Percentiles rank a stretch among this genome's conserved stretches.
These are phyloP conservation scores for Barnettozyma salicaria DNA, from an alignment of 805 yeast genomes.

Conservation along the genomic window DNA sequence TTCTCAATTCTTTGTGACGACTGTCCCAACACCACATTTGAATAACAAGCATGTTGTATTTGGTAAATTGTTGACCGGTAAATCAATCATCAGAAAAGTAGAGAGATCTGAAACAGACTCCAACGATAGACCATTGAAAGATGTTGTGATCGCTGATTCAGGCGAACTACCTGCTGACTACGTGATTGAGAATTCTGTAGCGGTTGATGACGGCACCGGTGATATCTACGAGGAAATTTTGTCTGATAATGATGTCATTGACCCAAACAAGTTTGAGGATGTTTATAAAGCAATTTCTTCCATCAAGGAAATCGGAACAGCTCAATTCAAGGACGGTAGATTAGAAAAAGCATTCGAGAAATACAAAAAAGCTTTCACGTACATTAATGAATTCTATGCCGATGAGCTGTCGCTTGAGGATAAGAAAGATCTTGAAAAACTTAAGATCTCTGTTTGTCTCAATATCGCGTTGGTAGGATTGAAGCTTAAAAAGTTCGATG, in stretches of 20 bases:
- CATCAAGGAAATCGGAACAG: conserved; percentile 76
- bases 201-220: conserved; percentile 73
- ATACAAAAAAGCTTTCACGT: conserved; percentile 66
- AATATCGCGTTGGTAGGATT: conserved; percentile 72
- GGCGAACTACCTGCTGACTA: conserved; percentile 69
- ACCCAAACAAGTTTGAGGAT: conserved; percentile 50
- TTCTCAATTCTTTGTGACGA: conserved; percentile 90
- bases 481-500: conserved; percentile 51
- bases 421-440: conserved; percentile 39
- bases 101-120: conserved; percentile 64
- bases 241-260: conserved; percentile 66
- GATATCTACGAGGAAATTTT: conserved; percentile 73
- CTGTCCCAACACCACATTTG: conserved; percentile 88
- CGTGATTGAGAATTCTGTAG: conserved; percentile 36
- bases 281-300: conserved; percentile 60
- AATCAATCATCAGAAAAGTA: conserved; percentile 68
- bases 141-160: conserved; percentile 69
- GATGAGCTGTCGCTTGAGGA: conserved; percentile 56
- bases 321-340: conserved; percentile 61
- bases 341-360: conserved; percentile 52
- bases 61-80: conserved; percentile 82
- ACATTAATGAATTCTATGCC: conserved; percentile 68
- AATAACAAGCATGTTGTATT: conserved; percentile 96
- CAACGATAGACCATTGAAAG: conserved; percentile 64
- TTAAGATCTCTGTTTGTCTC: conserved; percentile 59